Percentiles rank a stretch among this genome's conserved stretches.
Conservation (phyloP, 139 green algal genomes). For the Chlamydomonas schloesseri region DNA sequence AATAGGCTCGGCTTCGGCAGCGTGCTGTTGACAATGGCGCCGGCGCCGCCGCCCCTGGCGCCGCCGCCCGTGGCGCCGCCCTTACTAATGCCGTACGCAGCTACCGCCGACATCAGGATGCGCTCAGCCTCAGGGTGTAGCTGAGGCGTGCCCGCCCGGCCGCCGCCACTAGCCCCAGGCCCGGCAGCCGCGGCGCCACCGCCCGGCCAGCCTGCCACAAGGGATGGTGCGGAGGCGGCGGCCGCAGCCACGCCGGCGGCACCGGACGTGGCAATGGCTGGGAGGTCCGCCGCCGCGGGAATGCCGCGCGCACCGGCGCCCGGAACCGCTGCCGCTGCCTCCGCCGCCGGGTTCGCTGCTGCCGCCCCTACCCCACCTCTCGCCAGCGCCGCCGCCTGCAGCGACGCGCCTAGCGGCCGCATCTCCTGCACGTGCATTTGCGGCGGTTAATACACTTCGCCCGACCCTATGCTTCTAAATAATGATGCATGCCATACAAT, state of each 20-base stretch:
- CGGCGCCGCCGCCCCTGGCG: constrained; percentile 11
- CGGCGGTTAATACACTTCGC: too few species aligned
- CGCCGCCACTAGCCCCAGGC: background rate
- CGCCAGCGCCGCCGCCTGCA: too few species aligned
- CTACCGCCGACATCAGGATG: constrained; percentile 29
- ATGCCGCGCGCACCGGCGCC: too few species aligned
- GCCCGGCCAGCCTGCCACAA: too few species aligned
- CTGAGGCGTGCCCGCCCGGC: background rate
- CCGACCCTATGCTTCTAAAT: too few species aligned
- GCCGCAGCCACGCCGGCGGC: background rate
- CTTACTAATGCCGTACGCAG: constrained; percentile 1
- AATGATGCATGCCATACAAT: too few species aligned
- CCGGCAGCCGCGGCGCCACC: background rate
- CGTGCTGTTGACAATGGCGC: background rate
- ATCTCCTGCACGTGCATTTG: too few species aligned
- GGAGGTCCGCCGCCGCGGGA: background rate
- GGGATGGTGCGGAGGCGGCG: background rate
- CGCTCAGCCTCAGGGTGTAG: constrained; percentile 31
- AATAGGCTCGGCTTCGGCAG: constrained; percentile 54
- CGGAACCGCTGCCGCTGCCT: too few species aligned
- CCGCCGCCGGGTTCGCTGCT: too few species aligned
- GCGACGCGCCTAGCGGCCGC: too few species aligned
- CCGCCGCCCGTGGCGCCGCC: background rate
- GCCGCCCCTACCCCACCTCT: too few species aligned
- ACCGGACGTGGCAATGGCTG: background rate